Evolutionary conservation across 163 green algal genomes (phyloP), one percentile per base, ranked within the genome.

Genomic region (Chloroidium sp.): DNA sequence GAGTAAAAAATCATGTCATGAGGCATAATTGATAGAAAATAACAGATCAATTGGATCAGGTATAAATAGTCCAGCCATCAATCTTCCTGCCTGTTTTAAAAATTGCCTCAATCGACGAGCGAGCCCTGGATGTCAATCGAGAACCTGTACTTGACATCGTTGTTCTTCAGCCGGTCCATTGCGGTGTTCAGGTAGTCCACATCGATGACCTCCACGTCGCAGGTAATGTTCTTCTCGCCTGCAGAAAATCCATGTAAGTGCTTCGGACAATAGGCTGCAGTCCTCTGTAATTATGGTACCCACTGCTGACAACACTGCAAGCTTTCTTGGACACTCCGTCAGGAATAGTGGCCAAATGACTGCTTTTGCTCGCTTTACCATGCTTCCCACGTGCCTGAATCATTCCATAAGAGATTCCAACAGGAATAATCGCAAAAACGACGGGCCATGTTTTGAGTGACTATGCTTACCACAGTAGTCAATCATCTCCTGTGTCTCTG

Each of bases 401-500:
- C 36, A 36, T 36, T 36, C 36, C 36, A 36, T 36, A 36, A 36
- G 72, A n/a, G 14, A 58, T 77, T 6, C 58, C 1, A 77, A 13
- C 13, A 59, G n/a, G 13, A 6, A 1, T 2, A 1, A 77, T 13
- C 14, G 1, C 74, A 77, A 77, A 6, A 57, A 77, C 14, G 0
- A 13, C 74, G 13, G 74, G 14, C 59, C 74, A 77, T 77, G 14
- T 12, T 59, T 61, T 57, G 14, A 57, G 59, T 58, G 14, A 59
- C 1, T 6, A 10, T 69, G 69, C 59, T 68, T 36, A 1, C 67
- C 82, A 68, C 89, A 95, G 87, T 95, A 95, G 84, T 97, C 85
- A 0, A 95, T 84, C 89, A 94, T 95, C 69, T 94, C 91, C 82
- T 93, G 89, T 3, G 91, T 95, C 84, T 94, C 89, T n/a, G 88